phyloP scores from a whole-genome alignment of 1,284 basidiomycete species.

The Fomitopsis betulina region DNA sequence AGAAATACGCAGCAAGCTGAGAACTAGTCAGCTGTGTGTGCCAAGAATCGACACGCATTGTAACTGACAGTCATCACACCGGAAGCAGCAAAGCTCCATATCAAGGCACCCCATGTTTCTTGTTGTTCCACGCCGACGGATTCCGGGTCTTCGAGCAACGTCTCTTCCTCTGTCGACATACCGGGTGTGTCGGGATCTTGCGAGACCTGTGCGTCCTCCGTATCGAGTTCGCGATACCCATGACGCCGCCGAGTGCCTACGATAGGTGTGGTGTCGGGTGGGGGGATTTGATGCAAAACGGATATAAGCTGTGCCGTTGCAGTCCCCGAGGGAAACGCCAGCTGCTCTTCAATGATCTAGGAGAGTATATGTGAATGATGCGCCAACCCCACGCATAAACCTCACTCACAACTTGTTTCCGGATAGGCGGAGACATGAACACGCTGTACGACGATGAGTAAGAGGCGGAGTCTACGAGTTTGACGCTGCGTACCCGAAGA shows the following conservation, averaged over 20 bases:
- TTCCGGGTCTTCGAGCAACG: slow-evolving; percentile 9
- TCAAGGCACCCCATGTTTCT: slow-evolving; percentile 69
- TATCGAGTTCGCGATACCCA: slow-evolving; percentile 47
- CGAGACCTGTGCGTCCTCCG: slow-evolving; percentile 30
- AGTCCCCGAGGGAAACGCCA: slow-evolving; percentile 93
- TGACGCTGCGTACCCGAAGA: slow-evolving; percentile 70
- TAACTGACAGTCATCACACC: slow-evolving; percentile 64
- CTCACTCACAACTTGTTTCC: slow-evolving; percentile 81
- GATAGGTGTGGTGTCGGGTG: slow-evolving; percentile 43
- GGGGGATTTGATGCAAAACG: slow-evolving; percentile 79
- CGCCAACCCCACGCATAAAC: too few species aligned
- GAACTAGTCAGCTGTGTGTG: not conserved
- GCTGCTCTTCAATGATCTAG: slow-evolving; percentile 89
- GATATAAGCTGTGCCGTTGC: slow-evolving; percentile 95
- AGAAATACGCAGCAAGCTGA: slow-evolving; percentile 79
- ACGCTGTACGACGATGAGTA: slow-evolving; percentile 47
- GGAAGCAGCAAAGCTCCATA: slow-evolving; percentile 73
- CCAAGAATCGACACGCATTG: not conserved
- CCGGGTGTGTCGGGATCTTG: not conserved
- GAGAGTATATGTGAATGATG: not conserved
- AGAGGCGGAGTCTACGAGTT: not conserved
- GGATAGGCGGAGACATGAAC: slow-evolving; percentile 89
- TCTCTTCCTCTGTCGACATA: slow-evolving; percentile 6
- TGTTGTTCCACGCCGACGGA: slow-evolving; percentile 21
- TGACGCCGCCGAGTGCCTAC: slow-evolving; percentile 40